These are phyloP conservation scores for Capsicum baccatum DNA, from an alignment of 257 asterid genomes.

Conservation along the genomic window DNA sequence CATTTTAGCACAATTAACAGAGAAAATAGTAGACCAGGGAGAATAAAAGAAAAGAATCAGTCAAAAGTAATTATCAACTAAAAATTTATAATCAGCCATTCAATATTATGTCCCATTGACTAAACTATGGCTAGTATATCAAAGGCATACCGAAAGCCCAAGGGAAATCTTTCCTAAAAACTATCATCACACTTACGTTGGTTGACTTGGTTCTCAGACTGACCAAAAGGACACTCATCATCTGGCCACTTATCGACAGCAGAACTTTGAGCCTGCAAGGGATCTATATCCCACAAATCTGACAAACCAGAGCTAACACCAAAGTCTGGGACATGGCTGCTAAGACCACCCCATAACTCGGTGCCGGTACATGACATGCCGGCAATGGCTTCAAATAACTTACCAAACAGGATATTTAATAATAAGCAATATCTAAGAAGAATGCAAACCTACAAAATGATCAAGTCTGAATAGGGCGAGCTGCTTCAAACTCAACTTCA, in stretches of 20 bases:
- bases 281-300: constrained; percentile 64
- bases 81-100: constrained; percentile 23
- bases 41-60: background rate
- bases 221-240: constrained; percentile 45
- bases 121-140: constrained; percentile 39
- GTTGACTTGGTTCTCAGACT: constrained; percentile 35
- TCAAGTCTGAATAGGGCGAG: no score
- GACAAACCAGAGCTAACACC: constrained; percentile 43
- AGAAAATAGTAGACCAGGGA: background rate
- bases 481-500: no score
- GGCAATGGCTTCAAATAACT: constrained; percentile 38
- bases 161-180: constrained; percentile 42
- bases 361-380: constrained; percentile 47
- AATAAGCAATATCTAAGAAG: no score
- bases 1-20: background rate
- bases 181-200: constrained; percentile 40
- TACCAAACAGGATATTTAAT: no score
- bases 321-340: constrained; percentile 49
- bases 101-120: constrained; percentile 32
- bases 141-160: constrained; percentile 10
- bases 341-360: constrained; percentile 51
- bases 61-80: background rate
- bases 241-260: constrained; percentile 52
- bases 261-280: constrained; percentile 51
- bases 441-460: no score